Percentiles rank a stretch among this genome's conserved stretches.
Evolutionary conservation across 208 protist genomes (phyloP).

Genomic region (Tetramitus jugosus): DNA sequence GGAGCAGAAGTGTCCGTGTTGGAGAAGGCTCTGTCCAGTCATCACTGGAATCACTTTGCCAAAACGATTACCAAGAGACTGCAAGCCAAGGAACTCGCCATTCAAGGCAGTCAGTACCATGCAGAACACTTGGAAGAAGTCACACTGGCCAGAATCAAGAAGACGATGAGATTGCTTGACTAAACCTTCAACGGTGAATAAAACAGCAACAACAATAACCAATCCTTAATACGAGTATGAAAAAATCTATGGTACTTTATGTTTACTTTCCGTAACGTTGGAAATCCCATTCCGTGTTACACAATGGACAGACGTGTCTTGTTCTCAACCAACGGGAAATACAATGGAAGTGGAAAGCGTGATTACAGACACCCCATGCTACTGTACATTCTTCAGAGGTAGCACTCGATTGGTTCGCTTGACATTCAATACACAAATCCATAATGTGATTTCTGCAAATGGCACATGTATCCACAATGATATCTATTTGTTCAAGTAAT

Average conservation of each 20-base stretch:
- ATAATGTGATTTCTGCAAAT: slow-evolving; percentile 98
- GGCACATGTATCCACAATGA: slow-evolving; percentile 95
- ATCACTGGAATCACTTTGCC: slow-evolving; percentile 16
- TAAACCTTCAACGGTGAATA: too few species aligned
- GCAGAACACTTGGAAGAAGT: neutral
- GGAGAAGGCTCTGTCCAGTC: neutral
- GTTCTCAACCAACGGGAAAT: slow-evolving; percentile 97
- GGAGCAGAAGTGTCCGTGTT: neutral
- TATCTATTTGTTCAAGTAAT: too few species aligned
- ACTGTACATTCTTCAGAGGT: slow-evolving; percentile 90
- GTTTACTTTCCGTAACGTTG: slow-evolving; percentile 76
- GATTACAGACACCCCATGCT: slow-evolving; percentile 95
- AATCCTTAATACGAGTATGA: too few species aligned
- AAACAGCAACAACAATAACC: too few species aligned
- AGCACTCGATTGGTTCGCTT: slow-evolving; percentile 78
- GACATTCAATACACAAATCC: slow-evolving; percentile 96
- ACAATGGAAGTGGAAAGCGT: slow-evolving; percentile 97
- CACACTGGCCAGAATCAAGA: neutral
- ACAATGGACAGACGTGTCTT: slow-evolving; percentile 91
- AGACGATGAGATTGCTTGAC: slow-evolving; percentile 11
- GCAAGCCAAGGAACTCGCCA: neutral
- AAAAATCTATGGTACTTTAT: neutral
- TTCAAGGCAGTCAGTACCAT: neutral
- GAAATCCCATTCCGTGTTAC: slow-evolving; percentile 95
- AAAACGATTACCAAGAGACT: neutral